Conservation (phyloP, 2,329 filamentous ascomycete genomes). For the Helotiales sp. region DNA sequence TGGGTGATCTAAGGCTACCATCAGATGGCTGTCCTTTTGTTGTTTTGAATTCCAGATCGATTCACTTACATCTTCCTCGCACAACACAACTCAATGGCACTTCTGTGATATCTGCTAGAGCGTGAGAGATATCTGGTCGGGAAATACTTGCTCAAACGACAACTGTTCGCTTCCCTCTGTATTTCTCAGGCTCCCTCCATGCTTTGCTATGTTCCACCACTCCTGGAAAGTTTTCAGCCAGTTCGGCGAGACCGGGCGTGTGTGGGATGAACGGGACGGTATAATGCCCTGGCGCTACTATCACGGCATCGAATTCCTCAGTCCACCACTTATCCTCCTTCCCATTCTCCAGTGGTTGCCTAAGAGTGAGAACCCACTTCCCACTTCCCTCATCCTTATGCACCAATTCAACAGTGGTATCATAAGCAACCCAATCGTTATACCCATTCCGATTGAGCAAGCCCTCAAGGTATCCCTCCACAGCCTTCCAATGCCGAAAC, state of each 20-base stretch:
- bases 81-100: constrained; percentile 59
- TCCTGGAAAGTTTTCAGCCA: constrained; percentile 59
- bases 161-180: constrained; percentile 57
- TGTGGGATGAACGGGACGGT: constrained; percentile 66
- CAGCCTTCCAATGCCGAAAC: constrained; percentile 64
- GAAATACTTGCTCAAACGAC: constrained; percentile 69
- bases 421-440: constrained; percentile 56
- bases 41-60: too few species aligned
- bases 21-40: not conserved
- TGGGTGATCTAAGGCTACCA: constrained; percentile 8
- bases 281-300: constrained; percentile 72
- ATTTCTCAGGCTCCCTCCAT: constrained; percentile 68
- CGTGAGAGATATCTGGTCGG: constrained; percentile 64
- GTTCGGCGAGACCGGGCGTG: constrained; percentile 61
- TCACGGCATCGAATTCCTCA: constrained; percentile 68
- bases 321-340: constrained; percentile 64
- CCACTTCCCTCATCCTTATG: constrained; percentile 51
- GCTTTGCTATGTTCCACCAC: constrained; percentile 72
- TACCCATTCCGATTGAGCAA: constrained; percentile 60
- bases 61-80: constrained; percentile 47
- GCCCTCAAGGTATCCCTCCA: constrained; percentile 58
- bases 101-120: constrained; percentile 53
- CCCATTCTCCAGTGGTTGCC: constrained; percentile 47
- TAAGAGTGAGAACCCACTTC: constrained; percentile 60
- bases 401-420: constrained; percentile 65